Evolutionary conservation across 148 eudicot genomes (phyloP).

Genomic region (Hydrangea macrophylla): DNA sequence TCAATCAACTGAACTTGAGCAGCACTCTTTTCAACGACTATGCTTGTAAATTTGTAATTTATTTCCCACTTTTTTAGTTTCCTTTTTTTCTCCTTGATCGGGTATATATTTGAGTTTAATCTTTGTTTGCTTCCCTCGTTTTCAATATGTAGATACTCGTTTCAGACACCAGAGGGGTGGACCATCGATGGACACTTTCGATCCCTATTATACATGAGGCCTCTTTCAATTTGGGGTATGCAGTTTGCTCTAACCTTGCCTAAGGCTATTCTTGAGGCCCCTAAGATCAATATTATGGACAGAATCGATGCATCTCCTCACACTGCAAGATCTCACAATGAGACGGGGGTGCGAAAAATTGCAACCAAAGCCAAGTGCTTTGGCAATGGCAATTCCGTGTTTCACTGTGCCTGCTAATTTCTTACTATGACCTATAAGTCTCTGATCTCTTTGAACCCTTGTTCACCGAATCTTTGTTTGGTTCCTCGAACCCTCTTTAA

Average conservation of each 20-base stretch:
- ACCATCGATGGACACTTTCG: constrained; percentile 44
- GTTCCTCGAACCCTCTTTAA: background rate
- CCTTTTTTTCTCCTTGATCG: background rate
- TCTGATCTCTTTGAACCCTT: background rate
- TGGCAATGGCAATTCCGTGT: constrained; percentile 59
- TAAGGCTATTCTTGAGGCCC: constrained; percentile 70
- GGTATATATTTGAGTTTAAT: background rate
- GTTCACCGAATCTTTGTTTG: background rate
- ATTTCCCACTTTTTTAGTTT: no score
- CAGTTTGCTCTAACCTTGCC: constrained; percentile 77
- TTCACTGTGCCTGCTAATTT: constrained; percentile 76
- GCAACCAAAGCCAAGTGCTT: constrained; percentile 56
- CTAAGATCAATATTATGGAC: constrained; percentile 71
- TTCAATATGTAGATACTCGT: constrained; percentile 47
- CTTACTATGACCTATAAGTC: constrained; percentile 11
- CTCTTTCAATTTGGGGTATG: constrained; percentile 51
- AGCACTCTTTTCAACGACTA: no score
- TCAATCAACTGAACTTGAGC: no score
- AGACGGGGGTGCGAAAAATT: constrained; percentile 47
- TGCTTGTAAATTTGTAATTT: no score
- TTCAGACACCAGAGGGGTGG: constrained; percentile 55
- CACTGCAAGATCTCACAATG: constrained; percentile 32
- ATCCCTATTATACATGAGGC: constrained; percentile 51
- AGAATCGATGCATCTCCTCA: constrained; percentile 40
- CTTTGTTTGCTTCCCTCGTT: background rate